phyloP scores from a whole-genome alignment of 129 eudicot genomes.

The Flaveria brownii region DNA sequence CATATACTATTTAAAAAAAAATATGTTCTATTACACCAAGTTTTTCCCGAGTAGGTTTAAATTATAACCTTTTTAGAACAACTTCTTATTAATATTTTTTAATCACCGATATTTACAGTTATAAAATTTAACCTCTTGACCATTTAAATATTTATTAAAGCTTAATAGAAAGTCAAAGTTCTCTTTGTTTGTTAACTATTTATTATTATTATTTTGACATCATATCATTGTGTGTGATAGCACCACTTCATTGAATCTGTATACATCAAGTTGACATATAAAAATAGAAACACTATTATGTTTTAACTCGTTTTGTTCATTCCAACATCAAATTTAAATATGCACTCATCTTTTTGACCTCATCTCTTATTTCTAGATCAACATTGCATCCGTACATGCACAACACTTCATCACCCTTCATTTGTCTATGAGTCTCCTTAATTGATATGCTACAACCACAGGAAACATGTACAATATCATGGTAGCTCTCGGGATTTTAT shows the following conservation, averaged over 20 bases:
- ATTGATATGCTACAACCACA: not conserved
- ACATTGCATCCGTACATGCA: slow-evolving; percentile 7
- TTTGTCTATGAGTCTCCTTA: not conserved
- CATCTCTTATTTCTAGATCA: not conserved
- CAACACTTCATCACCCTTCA: not conserved
- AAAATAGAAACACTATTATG: not conserved
- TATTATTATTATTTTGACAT: not conserved
- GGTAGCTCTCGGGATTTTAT: too few relatives aligned
- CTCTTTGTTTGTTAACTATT: not conserved
- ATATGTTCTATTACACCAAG: too few relatives aligned
- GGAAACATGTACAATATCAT: too few relatives aligned
- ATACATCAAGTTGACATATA: not conserved
- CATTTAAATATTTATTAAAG: not conserved
- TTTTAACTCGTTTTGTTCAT: not conserved
- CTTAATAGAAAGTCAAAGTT: not conserved
- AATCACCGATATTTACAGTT: too few relatives aligned
- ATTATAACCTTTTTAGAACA: too few relatives aligned
- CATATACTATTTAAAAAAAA: too few relatives aligned
- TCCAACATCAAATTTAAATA: not conserved
- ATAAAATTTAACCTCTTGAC: too few relatives aligned
- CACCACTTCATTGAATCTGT: not conserved
- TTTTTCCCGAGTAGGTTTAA: too few relatives aligned
- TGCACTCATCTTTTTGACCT: slow-evolving; percentile 2
- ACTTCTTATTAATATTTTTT: too few relatives aligned
- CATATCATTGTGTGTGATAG: not conserved